Conservation (phyloP, 2,329 filamentous ascomycete species). For the Hirsutella rhossiliensis region DNA sequence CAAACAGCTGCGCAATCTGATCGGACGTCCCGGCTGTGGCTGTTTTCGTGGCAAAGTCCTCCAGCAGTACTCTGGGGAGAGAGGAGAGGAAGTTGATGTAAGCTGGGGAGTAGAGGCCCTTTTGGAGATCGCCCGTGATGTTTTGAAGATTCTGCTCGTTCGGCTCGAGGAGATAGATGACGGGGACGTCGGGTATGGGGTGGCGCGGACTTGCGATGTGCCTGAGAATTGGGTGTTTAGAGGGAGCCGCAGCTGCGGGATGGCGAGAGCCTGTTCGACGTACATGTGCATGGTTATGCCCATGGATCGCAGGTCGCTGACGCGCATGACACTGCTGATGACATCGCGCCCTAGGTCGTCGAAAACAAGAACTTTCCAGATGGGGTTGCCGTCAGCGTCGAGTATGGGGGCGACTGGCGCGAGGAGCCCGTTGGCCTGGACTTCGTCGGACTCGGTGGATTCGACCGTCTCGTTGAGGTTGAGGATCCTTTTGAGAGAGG, state of each 20-base stretch:
- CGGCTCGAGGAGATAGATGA: conserved; percentile 92
- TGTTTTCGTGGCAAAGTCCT: conserved; percentile 88
- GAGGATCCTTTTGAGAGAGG: conserved; percentile 87
- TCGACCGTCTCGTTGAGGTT: conserved; percentile 74
- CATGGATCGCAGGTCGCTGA: conserved; percentile 84
- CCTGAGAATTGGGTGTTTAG: conserved; percentile 28
- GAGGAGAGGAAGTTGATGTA: conserved; percentile 97
- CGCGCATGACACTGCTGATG: conserved; percentile 88
- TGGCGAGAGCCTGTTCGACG: conserved; percentile 7
- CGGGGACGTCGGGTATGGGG: conserved; percentile 90
- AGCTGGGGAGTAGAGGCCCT: conserved; percentile 80
- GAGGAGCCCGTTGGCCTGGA: conserved; percentile 49
- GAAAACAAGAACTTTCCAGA: conserved; percentile 97
- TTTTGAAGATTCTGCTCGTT: conserved; percentile 66
- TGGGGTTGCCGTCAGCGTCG: conserved; percentile 77
- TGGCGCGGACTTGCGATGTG: conserved; percentile 73
- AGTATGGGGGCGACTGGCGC: conserved; percentile 67
- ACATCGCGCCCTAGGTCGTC: conserved; percentile 86
- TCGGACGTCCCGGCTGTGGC: conserved; percentile 76
- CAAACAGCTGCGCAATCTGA: conserved; percentile 81
- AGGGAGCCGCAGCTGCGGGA: background rate
- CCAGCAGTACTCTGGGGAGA: conserved; percentile 76
- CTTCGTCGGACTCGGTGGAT: conserved; percentile 49
- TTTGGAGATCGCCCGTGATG: conserved; percentile 77
- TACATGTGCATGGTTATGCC: conserved; percentile 97